These are phyloP conservation scores for Paracorniculantispora psalliotae DNA, from an alignment of 2,329 filamentous ascomycete genomes.

Conservation along the genomic window DNA sequence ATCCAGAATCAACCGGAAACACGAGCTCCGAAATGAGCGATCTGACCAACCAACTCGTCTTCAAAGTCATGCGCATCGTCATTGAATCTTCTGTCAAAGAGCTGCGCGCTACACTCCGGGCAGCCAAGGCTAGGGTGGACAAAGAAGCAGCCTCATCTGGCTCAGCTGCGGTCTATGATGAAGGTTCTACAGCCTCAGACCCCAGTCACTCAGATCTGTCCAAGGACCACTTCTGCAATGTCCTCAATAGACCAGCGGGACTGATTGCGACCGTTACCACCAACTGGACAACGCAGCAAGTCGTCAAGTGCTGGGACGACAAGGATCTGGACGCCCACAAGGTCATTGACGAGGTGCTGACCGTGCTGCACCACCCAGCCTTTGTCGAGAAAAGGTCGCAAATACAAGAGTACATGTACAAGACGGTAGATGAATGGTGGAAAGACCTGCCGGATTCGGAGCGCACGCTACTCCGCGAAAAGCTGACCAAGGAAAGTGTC, in stretches of 20 bases:
- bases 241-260: constrained; percentile 39
- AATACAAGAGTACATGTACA: constrained; percentile 78
- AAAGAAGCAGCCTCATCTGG: constrained; percentile 43
- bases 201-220: constrained; percentile 75
- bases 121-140: constrained; percentile 25
- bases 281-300: constrained; percentile 25
- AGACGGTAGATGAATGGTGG: constrained; percentile 71
- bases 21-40: constrained; percentile 40
- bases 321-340: constrained; percentile 69
- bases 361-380: constrained; percentile 81
- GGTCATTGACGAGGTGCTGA: constrained; percentile 68
- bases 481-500: constrained; percentile 24
- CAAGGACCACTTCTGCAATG: constrained; percentile 73
- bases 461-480: constrained; percentile 19
- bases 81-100: constrained; percentile 81
- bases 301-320: constrained; percentile 62
- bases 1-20: constrained; percentile 16
- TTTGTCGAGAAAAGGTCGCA: constrained; percentile 66
- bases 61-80: constrained; percentile 82
- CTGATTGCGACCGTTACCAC: constrained; percentile 25
- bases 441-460: constrained; percentile 37
- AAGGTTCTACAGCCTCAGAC: constrained; percentile 65
- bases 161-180: constrained; percentile 59
- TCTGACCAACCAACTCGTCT: constrained; percentile 83
- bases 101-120: constrained; percentile 67